Percentiles rank a stretch among this genome's conserved stretches.
These are phyloP conservation scores for Chenopodium formosanum DNA, from an alignment of 148 eudicot genomes.

Conservation along the genomic window DNA sequence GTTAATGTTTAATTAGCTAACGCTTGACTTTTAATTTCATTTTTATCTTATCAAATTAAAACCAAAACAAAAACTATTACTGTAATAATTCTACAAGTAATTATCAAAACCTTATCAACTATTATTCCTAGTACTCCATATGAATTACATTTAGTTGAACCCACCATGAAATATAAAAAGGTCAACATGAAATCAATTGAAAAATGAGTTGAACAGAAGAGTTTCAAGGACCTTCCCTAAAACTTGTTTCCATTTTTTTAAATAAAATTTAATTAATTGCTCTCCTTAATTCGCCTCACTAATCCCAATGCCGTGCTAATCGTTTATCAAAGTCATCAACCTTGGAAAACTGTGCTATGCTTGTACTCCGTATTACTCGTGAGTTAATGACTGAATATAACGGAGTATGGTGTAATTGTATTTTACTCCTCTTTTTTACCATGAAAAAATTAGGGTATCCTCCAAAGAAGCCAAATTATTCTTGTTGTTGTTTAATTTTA, in stretches of 20 bases:
- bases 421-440: too few species aligned
- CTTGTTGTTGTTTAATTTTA: too few species aligned
- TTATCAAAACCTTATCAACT: not conserved
- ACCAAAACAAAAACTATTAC: too few species aligned
- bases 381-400: too few species aligned
- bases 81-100: too few species aligned
- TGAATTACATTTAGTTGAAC: constrained; percentile 16
- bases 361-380: not conserved
- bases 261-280: not conserved
- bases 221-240: not conserved
- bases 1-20: too few species aligned
- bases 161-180: constrained; percentile 18
- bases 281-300: not conserved
- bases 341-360: not conserved
- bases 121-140: not conserved
- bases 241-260: not conserved
- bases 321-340: not conserved
- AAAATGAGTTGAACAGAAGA: constrained; percentile 3
- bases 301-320: constrained; percentile 1
- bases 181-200: constrained; percentile 22
- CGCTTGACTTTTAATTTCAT: too few species aligned
- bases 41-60: too few species aligned
- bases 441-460: too few species aligned
- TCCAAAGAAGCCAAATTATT: too few species aligned
- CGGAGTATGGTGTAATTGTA: too few species aligned